Percentiles rank a stretch among this genome's conserved stretches.
Conservation (phyloP, 495 filamentous ascomycete genomes). For the Penicillium canescens region DNA sequence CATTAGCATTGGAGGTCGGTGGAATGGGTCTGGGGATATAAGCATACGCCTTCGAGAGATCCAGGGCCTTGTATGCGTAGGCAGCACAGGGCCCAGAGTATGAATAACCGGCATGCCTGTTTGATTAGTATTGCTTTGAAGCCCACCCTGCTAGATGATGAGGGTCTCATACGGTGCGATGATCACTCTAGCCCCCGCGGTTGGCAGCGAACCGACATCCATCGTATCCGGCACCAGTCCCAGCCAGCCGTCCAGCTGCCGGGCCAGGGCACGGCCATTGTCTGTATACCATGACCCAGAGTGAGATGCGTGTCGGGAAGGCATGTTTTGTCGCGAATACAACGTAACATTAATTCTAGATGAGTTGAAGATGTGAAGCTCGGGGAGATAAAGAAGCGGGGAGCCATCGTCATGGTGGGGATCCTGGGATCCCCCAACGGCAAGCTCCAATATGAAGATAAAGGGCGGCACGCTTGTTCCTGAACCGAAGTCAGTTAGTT, state of each 20-base stretch:
- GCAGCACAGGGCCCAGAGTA: conserved; percentile 94
- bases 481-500: no score
- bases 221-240: conserved; percentile 65
- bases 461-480: no score
- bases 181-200: conserved; percentile 78
- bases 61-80: conserved; percentile 90
- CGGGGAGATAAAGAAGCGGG: conserved; percentile 23
- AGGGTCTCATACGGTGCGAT: conserved; percentile 78
- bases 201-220: conserved; percentile 61
- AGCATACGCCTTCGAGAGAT: conserved; percentile 74
- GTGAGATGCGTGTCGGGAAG: conserved; percentile 65
- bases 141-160: neutral
- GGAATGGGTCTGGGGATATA: neutral
- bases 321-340: conserved; percentile 39
- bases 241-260: conserved; percentile 81
- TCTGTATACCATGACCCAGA: conserved; percentile 87
- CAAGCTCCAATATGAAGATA: no score
- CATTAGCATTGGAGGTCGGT: conserved; percentile 5
- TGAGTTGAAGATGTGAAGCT: conserved; percentile 1
- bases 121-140: conserved; percentile 12
- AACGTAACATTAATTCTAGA: conserved; percentile 1
- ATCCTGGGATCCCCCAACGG: no score
- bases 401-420: neutral
- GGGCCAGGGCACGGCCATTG: conserved; percentile 55
- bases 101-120: conserved; percentile 90